Conservation (phyloP, 139 green algal genomes). For the Bryopsis sp. region DNA sequence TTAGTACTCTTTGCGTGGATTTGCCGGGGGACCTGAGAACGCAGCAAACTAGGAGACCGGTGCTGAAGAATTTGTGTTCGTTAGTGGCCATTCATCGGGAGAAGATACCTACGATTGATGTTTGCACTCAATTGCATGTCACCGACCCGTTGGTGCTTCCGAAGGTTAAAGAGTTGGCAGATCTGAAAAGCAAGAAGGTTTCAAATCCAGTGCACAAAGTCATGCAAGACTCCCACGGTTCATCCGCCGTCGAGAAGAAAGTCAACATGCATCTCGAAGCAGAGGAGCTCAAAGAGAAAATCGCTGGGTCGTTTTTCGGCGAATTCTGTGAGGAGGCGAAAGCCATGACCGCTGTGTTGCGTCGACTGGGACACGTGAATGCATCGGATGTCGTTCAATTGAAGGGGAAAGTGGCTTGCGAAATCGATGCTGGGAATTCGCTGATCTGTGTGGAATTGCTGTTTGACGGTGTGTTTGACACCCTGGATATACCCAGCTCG, state of each 20-base stretch:
- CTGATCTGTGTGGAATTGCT: conserved; percentile 70
- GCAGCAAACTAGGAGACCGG: conserved; percentile 34
- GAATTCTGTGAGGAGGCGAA: conserved; percentile 52
- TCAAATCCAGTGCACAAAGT: neutral
- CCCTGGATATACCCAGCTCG: conserved; percentile 48
- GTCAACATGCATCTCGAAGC: conserved; percentile 32
- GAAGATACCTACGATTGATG: conserved; percentile 65
- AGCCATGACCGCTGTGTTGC: conserved; percentile 58
- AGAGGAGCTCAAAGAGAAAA: conserved; percentile 32
- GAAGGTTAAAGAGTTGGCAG: conserved; percentile 25
- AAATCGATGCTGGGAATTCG: conserved; percentile 83
- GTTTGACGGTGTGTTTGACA: conserved; percentile 58
- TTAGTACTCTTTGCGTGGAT: conserved; percentile 63
- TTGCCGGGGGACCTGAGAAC: conserved; percentile 70
- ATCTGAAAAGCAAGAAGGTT: conserved; percentile 30
- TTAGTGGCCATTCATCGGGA: conserved; percentile 4
- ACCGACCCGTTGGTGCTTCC: conserved; percentile 32
- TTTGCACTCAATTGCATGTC: conserved; percentile 78
- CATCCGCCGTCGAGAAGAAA: conserved; percentile 26
- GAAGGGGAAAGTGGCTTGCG: conserved; percentile 73
- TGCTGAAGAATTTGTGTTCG: conserved; percentile 32
- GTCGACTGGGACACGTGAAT: conserved; percentile 72
- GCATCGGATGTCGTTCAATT: conserved; percentile 52
- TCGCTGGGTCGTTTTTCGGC: conserved; percentile 41
- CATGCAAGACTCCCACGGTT: neutral